Percentiles rank a stretch among this genome's conserved stretches.
Evolutionary conservation across 345 rosid genomes (phyloP).

Genomic region (Heritiera littoralis): DNA sequence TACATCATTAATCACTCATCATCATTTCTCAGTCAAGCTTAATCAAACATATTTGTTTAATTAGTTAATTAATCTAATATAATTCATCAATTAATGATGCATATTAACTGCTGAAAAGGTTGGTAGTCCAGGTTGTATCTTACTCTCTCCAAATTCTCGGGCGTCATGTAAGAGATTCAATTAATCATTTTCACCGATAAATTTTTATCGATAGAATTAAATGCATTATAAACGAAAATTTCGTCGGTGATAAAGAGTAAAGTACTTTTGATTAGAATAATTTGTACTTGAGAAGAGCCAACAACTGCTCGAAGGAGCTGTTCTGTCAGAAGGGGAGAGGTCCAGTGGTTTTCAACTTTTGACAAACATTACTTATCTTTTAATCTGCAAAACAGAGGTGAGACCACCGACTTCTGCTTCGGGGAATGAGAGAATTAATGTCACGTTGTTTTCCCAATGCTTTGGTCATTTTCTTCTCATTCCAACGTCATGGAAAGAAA

Average conservation of each 20-base stretch:
- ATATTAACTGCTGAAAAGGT: neutral
- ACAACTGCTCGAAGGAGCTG: conserved; percentile 16
- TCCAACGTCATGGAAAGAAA: neutral
- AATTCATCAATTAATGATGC: neutral
- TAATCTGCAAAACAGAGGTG: neutral
- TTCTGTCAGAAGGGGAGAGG: neutral
- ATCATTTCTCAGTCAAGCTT: neutral
- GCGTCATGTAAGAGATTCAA: neutral
- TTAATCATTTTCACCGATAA: no score
- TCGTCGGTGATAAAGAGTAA: no score
- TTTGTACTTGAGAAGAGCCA: conserved; percentile 1
- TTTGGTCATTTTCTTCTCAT: conserved; percentile 17
- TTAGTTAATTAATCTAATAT: neutral
- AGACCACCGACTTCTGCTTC: conserved; percentile 47
- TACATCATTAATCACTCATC: neutral
- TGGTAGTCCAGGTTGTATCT: neutral
- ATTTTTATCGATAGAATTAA: no score
- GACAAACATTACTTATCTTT: conserved; percentile 4
- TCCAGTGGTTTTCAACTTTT: conserved; percentile 26
- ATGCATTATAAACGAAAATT: no score
- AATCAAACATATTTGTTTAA: neutral
- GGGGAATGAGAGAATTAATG: conserved; percentile 32
- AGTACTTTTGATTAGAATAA: neutral
- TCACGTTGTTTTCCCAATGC: conserved; percentile 18
- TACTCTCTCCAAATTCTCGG: conserved; percentile 12